Conservation (phyloP, 176 grass and related monocot genomes). For the Oryza punctata region DNA sequence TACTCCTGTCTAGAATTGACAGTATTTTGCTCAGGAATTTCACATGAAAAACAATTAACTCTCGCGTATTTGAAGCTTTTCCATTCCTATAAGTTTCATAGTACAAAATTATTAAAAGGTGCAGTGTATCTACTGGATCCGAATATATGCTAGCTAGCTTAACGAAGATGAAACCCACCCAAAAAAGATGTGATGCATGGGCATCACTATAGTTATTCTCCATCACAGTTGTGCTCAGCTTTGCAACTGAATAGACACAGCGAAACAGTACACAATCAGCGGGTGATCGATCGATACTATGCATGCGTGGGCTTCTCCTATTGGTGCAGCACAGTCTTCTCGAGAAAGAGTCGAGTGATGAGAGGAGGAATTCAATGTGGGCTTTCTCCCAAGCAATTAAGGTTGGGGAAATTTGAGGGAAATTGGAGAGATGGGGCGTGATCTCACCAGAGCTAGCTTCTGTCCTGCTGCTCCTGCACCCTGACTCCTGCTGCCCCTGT, state of each 20-base stretch:
- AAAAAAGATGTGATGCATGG: conserved; percentile 20
- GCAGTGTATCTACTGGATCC: neutral
- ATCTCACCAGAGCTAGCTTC: conserved; percentile 35
- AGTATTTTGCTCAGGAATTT: no score
- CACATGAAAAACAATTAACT: no score
- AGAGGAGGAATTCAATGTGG: conserved; percentile 36
- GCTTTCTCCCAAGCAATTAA: conserved; percentile 35
- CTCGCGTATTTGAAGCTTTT: no score
- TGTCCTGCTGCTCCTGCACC: conserved; percentile 31
- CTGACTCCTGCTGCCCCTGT: conserved; percentile 37
- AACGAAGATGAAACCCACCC: conserved; percentile 18
- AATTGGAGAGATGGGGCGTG: conserved; percentile 27
- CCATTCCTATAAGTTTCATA: no score
- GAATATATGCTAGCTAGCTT: neutral
- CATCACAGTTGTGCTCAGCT: conserved; percentile 18
- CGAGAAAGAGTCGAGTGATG: neutral
- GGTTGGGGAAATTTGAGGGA: neutral
- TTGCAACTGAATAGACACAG: conserved; percentile 20
- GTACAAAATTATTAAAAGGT: neutral
- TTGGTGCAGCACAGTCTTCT: conserved; percentile 15
- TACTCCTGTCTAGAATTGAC: no score
- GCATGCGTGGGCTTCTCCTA: conserved; percentile 10
- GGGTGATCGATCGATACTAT: neutral
- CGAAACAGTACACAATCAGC: conserved; percentile 40
- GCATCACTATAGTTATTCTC: neutral